Percentiles rank a stretch among this genome's conserved stretches.
These are phyloP conservation scores for Paecilomyces niveus DNA, from an alignment of 2,329 filamentous ascomycete genomes.

Conservation along the genomic window DNA sequence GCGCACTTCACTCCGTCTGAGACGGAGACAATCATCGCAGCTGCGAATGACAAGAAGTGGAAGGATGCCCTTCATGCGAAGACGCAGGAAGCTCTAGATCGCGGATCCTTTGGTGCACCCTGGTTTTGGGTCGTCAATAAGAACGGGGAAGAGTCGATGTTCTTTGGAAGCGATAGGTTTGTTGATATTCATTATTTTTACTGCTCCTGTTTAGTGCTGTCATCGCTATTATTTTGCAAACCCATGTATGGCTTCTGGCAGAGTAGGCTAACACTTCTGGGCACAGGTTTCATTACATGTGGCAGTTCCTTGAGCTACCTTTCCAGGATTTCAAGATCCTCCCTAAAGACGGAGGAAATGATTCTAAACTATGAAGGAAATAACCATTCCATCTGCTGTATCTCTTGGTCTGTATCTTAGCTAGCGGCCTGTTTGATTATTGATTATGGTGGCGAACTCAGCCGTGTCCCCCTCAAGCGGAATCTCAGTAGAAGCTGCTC, in stretches of 20 bases:
- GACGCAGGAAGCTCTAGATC: constrained; percentile 55
- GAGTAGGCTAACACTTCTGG: background rate
- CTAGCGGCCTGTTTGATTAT: background rate
- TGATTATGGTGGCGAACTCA: background rate
- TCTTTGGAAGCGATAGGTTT: constrained; percentile 69
- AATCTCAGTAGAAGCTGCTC: background rate
- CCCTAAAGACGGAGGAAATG: background rate
- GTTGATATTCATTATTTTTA: too few relatives aligned
- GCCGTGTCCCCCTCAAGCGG: background rate
- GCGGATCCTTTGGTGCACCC: constrained; percentile 68
- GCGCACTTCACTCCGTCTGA: constrained; percentile 45
- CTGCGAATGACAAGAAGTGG: constrained; percentile 42
- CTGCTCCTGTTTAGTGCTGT: background rate
- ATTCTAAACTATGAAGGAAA: background rate
- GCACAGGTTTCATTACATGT: constrained; percentile 48
- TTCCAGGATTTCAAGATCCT: constrained; percentile 21
- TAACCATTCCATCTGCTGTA: background rate
- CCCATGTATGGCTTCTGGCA: background rate
- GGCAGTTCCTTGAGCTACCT: constrained; percentile 54
- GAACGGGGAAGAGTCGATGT: constrained; percentile 55
- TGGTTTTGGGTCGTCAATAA: constrained; percentile 64
- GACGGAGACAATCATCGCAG: constrained; percentile 49
- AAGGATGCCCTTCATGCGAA: constrained; percentile 50
- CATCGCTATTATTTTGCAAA: background rate
- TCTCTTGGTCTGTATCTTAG: too few relatives aligned